A percentile compares a stretch with the other conserved stretches of the same genome.
phyloP scores from a whole-genome alignment of 176 grass and related monocot species.

The Lolium perenne region DNA sequence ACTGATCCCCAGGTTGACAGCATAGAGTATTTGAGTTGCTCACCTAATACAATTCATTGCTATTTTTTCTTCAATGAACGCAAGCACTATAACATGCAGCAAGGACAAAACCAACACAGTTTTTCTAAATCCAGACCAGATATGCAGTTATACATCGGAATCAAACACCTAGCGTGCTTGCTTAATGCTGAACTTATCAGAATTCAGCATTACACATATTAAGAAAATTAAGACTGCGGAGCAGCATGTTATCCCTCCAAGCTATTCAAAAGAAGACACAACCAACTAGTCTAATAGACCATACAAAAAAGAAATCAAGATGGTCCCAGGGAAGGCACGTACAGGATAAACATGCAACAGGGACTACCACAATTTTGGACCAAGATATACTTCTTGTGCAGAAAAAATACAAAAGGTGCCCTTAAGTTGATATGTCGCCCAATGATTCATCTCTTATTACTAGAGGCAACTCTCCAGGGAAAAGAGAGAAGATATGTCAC shows the following conservation, averaged over 20 bases:
- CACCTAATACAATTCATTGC: background rate
- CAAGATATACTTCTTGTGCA: background rate
- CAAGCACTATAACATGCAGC: background rate
- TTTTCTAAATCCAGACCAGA: background rate
- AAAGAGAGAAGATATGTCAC: background rate
- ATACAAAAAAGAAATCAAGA: background rate
- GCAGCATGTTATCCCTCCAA: background rate
- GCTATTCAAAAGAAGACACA: background rate
- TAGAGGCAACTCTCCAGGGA: background rate
- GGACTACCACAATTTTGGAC: background rate
- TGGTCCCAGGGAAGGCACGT: background rate
- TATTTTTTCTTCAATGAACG: background rate
- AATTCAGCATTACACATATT: background rate
- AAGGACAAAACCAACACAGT: background rate
- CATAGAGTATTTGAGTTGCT: background rate
- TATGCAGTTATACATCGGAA: background rate
- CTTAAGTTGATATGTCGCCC: background rate
- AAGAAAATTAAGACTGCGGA: background rate
- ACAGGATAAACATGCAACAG: conserved; percentile 6
- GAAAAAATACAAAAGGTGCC: background rate
- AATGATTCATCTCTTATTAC: background rate
- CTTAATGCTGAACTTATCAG: background rate
- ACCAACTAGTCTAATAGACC: background rate
- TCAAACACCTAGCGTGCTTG: background rate
- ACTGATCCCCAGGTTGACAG: background rate